Conservation (phyloP, 2,329 filamentous ascomycete species). For the Alternaria panax region DNA sequence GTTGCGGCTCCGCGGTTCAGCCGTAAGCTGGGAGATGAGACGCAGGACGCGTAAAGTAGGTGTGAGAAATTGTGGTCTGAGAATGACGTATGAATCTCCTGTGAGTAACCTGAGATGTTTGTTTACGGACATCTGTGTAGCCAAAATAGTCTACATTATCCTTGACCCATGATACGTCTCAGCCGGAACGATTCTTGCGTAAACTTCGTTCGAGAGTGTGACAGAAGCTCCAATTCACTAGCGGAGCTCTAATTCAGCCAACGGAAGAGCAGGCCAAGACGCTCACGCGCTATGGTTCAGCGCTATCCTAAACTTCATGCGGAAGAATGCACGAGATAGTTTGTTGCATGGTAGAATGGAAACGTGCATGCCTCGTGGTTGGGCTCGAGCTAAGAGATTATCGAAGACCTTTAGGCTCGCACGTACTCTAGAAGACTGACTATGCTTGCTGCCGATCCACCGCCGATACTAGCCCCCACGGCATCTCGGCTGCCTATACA, state of each 20-base stretch:
- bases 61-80: conserved; percentile 3
- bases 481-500: conserved; percentile 1
- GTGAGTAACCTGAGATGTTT: neutral
- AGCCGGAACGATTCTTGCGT: neutral
- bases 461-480: neutral
- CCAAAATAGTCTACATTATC: neutral
- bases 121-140: neutral
- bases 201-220: neutral
- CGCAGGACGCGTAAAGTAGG: conserved; percentile 4
- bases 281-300: neutral
- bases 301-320: neutral
- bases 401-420: neutral
- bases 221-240: conserved; percentile 5
- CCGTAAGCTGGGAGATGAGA: conserved; percentile 6
- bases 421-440: conserved; percentile 2
- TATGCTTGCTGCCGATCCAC: conserved; percentile 11
- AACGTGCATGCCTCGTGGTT: conserved; percentile 13
- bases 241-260: conserved; percentile 2
- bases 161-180: conserved; percentile 1
- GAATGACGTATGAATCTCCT: conserved; percentile 4
- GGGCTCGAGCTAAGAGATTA: conserved; percentile 6
- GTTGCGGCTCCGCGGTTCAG: conserved; percentile 16
- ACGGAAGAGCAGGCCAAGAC: neutral
- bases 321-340: neutral
- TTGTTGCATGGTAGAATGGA: neutral